Percentiles rank a stretch among this genome's conserved stretches.
phyloP scores from a whole-genome alignment of 371 early-diverging fungal genomes.

The Rhizomucor miehei region DNA sequence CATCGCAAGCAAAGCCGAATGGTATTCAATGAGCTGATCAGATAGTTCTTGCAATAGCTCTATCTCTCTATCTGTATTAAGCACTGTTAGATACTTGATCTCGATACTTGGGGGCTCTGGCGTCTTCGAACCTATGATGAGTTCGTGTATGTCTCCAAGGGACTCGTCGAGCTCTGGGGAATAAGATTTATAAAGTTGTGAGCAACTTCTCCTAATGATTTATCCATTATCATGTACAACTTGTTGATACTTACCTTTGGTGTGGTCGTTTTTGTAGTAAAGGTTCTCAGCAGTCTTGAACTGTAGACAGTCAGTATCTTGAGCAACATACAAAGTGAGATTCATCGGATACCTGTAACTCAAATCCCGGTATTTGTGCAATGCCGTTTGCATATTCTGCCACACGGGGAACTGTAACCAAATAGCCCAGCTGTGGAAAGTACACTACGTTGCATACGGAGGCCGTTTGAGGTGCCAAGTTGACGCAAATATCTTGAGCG shows the following conservation, averaged over 20 bases:
- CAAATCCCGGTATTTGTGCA: slow-evolving; percentile 11
- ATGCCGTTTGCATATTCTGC: slow-evolving; percentile 20
- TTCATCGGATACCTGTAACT: slow-evolving; percentile 18
- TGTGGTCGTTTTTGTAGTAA: slow-evolving; percentile 71
- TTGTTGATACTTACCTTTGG: slow-evolving; percentile 47
- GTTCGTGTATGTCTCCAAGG: slow-evolving; percentile 74
- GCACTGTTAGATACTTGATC: too few relatives aligned
- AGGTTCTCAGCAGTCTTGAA: slow-evolving; percentile 67
- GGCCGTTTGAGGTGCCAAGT: slow-evolving; percentile 49
- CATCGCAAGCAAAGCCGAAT: slow-evolving; percentile 26
- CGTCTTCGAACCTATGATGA: slow-evolving; percentile 63
- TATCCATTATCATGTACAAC: neutral
- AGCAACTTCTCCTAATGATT: too few relatives aligned
- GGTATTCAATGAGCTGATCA: slow-evolving; percentile 45
- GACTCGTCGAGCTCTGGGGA: slow-evolving; percentile 66
- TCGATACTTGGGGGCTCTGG: too few relatives aligned
- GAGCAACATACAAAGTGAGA: neutral
- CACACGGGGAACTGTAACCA: slow-evolving; percentile 64
- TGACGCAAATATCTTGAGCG: slow-evolving; percentile 54
- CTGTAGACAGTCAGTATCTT: slow-evolving; percentile 27
- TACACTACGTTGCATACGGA: slow-evolving; percentile 71
- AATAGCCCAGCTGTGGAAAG: slow-evolving; percentile 81
- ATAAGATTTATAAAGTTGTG: neutral
- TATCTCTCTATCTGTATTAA: slow-evolving; percentile 76
- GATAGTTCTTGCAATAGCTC: slow-evolving; percentile 68